A percentile compares a stretch with the other conserved stretches of the same genome.
Conservation (phyloP, 2,329 filamentous ascomycete species). For the Colletotrichum lentis region DNA sequence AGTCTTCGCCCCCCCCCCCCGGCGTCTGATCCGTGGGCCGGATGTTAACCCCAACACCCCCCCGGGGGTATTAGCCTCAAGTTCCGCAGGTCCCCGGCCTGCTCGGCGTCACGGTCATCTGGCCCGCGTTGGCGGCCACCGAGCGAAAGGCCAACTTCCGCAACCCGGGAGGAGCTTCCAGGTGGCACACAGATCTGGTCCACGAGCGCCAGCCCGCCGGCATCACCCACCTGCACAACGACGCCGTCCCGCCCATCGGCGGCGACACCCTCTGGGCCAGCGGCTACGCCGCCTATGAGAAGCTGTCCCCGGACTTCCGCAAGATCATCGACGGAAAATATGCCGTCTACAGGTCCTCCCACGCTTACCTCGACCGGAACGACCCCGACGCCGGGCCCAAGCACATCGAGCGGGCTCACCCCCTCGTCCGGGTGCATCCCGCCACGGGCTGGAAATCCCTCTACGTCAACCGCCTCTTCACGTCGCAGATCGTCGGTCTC, state of each 20-base stretch:
- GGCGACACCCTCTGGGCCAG: constrained; percentile 78
- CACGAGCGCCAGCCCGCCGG: constrained; percentile 76
- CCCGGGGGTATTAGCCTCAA: constrained; percentile 63
- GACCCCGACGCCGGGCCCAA: constrained; percentile 69
- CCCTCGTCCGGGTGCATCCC: constrained; percentile 74
- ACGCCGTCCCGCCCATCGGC: constrained; percentile 69
- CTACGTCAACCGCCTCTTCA: constrained; percentile 77
- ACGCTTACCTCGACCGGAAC: constrained; percentile 72
- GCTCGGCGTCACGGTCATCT: constrained; percentile 71
- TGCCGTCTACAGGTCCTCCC: constrained; percentile 72
- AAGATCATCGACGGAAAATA: constrained; percentile 72
- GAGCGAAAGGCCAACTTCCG: constrained; percentile 70
- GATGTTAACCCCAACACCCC: too few species aligned
- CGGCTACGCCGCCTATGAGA: constrained; percentile 76
- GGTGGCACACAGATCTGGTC: constrained; percentile 76
- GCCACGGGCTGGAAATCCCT: constrained; percentile 78
- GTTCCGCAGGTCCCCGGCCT: constrained; percentile 74
- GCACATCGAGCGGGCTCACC: constrained; percentile 72
- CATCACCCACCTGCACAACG: constrained; percentile 75
- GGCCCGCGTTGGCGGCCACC: constrained; percentile 72
- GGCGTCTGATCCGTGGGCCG: too few species aligned
- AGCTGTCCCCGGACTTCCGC: constrained; percentile 74
- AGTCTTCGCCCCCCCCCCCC: constrained; percentile 40
- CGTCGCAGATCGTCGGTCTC: constrained; percentile 71
- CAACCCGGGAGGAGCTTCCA: constrained; percentile 70